Base-by-base conservation (phyloP, 2,329 filamentous ascomycete genomes). In the Penicillium sp. region DNA sequence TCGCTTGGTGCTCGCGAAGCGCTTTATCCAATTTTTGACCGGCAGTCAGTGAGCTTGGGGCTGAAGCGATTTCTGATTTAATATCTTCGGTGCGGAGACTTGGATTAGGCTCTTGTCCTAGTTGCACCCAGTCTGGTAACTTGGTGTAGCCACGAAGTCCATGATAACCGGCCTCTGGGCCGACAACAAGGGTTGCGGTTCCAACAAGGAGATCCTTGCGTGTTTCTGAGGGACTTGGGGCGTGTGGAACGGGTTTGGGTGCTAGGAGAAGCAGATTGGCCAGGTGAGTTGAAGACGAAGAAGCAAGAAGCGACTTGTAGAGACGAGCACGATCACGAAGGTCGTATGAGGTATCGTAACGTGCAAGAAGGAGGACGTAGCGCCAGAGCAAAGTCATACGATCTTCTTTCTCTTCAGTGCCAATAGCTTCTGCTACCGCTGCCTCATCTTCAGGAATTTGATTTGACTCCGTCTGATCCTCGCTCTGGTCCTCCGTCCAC, bases 321-420 rank as follows among this genome's bases (percentile, higher is more conserved):
- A 97, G 84, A 31, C 95, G 87, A 2, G 93, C 88, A 25, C 95
- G 89, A 72, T 98, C 95, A 62, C 95, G 91, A 3, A 99, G 85
- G 70, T 98, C 93, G 75, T 96, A 99, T 1, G 93, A 97, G 0
- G 88, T 91, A 68, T 98, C 95, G 74, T 98, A 99, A 59, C 95
- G 87, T 31, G 91, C 91, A 1, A 99, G 85, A 1, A 93, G 83
- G 27, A 96, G 81, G 23, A 91, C 85, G 67, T 99, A 96, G 29
- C 89, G 85, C 88, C 92, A 99, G 1, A 99, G 80, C 3, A 87
- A 82, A 29, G 86, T 85, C 52, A 96, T 88, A 0, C 89, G 85
- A 65, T 96, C 80, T 37, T 77, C 72, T 54, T 64, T 57, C 37
- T 66, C 60, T 25, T 63, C 69, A 47, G 73, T 67, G 46, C 62